Evolutionary conservation across 2,329 filamentous ascomycete genomes (phyloP).

Genomic region (Fusarium udum): DNA sequence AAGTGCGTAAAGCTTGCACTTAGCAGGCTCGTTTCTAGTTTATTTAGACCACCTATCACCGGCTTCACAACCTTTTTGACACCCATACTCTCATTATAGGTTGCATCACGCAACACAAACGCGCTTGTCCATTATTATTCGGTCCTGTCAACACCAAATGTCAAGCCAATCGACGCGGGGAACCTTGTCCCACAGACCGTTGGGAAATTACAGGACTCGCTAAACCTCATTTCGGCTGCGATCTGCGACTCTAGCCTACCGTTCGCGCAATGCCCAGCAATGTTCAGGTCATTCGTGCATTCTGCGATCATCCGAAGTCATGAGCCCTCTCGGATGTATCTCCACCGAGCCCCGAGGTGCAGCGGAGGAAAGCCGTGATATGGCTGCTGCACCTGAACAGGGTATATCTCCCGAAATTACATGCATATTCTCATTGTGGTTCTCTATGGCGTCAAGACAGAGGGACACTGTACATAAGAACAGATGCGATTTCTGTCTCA

Average conservation of each 20-base stretch:
- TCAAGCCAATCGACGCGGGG: neutral
- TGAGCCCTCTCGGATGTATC: neutral
- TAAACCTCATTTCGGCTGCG: neutral
- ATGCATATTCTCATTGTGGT: slow-evolving; percentile 27
- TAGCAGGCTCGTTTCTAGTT: rapidly evolving
- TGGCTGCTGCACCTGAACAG: slow-evolving; percentile 10
- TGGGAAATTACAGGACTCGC: slow-evolving; percentile 15
- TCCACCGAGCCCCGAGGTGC: slow-evolving; percentile 20
- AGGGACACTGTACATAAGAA: slow-evolving; percentile 13
- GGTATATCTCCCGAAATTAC: slow-evolving; percentile 32
- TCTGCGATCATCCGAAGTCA: neutral
- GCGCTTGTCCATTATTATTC: neutral
- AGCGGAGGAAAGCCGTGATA: slow-evolving; percentile 6
- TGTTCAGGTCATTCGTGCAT: neutral
- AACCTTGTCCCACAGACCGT: neutral
- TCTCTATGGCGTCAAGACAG: slow-evolving; percentile 27
- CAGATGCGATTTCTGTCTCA: neutral
- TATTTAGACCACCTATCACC: neutral
- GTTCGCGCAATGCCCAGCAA: neutral
- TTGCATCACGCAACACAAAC: neutral
- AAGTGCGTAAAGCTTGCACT: neutral
- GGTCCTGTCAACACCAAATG: neutral
- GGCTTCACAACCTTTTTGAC: neutral
- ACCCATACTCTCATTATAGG: neutral
- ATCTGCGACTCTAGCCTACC: neutral